Evolutionary conservation across 2,329 filamentous ascomycete genomes (phyloP).

Genomic region (Stenocarpella maydis): DNA sequence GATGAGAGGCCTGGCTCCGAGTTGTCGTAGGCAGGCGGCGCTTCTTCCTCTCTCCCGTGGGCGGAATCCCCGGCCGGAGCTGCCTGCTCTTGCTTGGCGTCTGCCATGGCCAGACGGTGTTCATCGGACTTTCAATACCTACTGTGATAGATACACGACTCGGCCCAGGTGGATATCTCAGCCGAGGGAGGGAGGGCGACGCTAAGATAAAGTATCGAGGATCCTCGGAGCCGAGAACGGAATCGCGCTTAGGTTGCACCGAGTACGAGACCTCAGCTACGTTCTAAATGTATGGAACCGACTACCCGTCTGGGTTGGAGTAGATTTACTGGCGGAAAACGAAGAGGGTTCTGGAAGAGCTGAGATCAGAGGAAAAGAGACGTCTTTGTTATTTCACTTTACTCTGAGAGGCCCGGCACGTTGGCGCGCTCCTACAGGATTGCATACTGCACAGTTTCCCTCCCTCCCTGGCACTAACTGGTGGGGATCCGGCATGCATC

Average conservation of each 20-base stretch:
- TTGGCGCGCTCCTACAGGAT: no score
- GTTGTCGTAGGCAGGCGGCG: slow-evolving; percentile 3
- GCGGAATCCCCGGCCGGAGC: not conserved
- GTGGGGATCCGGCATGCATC: no score
- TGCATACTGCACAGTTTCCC: no score
- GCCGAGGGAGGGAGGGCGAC: no score
- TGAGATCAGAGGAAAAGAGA: not conserved
- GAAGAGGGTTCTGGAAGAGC: not conserved
- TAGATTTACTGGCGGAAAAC: not conserved
- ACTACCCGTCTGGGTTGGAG: not conserved
- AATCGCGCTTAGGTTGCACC: not conserved
- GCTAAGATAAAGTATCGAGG: not conserved
- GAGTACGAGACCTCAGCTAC: no score
- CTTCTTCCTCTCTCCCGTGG: not conserved
- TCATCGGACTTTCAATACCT: no score
- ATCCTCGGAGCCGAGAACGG: not conserved
- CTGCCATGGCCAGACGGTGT: not conserved
- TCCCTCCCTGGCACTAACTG: no score
- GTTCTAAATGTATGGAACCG: not conserved
- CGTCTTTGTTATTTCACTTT: not conserved
- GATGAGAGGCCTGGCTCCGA: slow-evolving; percentile 12
- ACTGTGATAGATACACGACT: no score
- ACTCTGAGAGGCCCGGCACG: no score
- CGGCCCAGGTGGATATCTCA: not conserved
- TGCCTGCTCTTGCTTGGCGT: not conserved